Evolutionary conservation across 2,329 filamentous ascomycete genomes (phyloP).

Genomic region (Plenodomus lindquistii): DNA sequence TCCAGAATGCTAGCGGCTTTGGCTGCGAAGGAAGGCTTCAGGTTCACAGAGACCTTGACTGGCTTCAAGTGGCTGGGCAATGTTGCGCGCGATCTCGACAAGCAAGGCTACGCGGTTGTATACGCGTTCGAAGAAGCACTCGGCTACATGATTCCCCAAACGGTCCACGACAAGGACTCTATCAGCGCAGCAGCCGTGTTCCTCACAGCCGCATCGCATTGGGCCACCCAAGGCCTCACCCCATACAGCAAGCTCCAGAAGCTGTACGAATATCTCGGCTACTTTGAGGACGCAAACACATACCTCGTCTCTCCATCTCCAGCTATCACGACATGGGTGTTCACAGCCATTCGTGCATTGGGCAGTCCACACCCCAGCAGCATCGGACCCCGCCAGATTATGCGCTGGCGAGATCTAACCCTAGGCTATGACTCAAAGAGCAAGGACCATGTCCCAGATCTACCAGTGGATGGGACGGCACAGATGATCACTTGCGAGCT

Average conservation of each 20-base stretch:
- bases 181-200: slow-evolving; percentile 65
- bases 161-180: slow-evolving; percentile 68
- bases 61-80: slow-evolving; percentile 73
- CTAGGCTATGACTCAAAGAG: slow-evolving; percentile 62
- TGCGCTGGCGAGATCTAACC: slow-evolving; percentile 66
- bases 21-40: slow-evolving; percentile 58
- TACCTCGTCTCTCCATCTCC: slow-evolving; percentile 64
- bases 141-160: slow-evolving; percentile 67
- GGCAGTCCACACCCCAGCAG: slow-evolving; percentile 48
- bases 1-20: slow-evolving; percentile 65
- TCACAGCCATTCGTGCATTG: slow-evolving; percentile 56
- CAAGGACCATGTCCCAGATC: slow-evolving; percentile 54
- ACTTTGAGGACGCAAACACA: slow-evolving; percentile 66
- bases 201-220: slow-evolving; percentile 58
- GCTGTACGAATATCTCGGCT: slow-evolving; percentile 61
- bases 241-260: slow-evolving; percentile 61
- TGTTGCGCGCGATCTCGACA: slow-evolving; percentile 56
- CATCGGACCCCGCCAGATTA: slow-evolving; percentile 57
- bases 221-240: slow-evolving; percentile 57
- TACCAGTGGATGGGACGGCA: slow-evolving; percentile 60
- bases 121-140: slow-evolving; percentile 69
- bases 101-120: slow-evolving; percentile 54
- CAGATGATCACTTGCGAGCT: slow-evolving; percentile 69
- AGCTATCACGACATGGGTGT: slow-evolving; percentile 57
- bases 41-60: slow-evolving; percentile 64